Evolutionary conservation across 2,329 filamentous ascomycete species (phyloP), one percentile per base, ranked within the genome.

Genomic region (Microcera coccophila): DNA sequence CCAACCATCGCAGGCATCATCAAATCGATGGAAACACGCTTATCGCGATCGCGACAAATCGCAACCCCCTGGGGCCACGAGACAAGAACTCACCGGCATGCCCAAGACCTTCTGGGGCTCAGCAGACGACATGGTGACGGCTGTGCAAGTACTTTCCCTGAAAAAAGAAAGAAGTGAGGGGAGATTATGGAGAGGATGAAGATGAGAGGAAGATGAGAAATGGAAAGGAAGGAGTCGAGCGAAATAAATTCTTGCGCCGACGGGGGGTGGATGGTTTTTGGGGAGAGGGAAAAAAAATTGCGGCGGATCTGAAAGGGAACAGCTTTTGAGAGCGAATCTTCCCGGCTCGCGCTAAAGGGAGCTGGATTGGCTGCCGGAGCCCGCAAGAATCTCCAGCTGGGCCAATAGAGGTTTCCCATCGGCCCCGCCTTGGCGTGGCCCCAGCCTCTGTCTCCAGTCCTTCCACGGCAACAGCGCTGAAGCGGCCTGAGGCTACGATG

Each of bases 71-170:
- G 38, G 38, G 38, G 38, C 48, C 36, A 44, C 45, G 34, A 41
- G 29, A 39, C 37, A 18, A 24, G 75, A n/a, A n/a, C 78, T 76
- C 75, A 84, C 80, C 68, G 78, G 78, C 77, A 84, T 82, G 77
- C 81, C 81, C 75, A 82, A 62, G 62, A 84, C 73, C 67, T 72
- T 77, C 57, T 73, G 69, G 62, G 78, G 70, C 53, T 78, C 69
- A 61, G 71, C 69, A 59, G 63, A 55, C 67, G 76, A 71, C 77
- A 81, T 81, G 62, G 66, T 78, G 70, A 63, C 65, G 62, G 62
- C 59, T 66, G 62, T 58, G 58, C 49, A 60, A 56, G 57, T 47
- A 52, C 56, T 62, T 66, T 65, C 65, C 65, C 65, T 70, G 65
- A 68, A 68, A 67, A 67, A 65, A 68, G 63, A 72, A 78, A 76